Evolutionary conservation across 495 filamentous ascomycete species (phyloP).

Genomic region (Penicillium crystallinum): DNA sequence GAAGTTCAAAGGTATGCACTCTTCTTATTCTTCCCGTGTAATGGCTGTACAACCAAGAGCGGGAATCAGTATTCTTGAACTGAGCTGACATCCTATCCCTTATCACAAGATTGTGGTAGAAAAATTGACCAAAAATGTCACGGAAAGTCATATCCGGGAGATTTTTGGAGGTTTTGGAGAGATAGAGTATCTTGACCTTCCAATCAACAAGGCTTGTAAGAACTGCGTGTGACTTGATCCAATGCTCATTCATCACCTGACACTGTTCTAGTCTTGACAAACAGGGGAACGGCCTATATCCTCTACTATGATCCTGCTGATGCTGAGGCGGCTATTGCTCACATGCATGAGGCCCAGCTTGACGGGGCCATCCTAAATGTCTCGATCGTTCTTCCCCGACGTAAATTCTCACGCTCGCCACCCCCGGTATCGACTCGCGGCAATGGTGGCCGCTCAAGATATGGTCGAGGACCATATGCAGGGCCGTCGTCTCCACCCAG

Average conservation of each 20-base stretch:
- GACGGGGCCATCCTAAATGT: conserved; percentile 86
- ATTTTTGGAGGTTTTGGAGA: conserved; percentile 88
- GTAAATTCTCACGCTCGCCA: conserved; percentile 51
- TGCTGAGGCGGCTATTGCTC: conserved; percentile 83
- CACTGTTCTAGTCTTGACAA: conserved; percentile 64
- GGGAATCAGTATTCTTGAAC: neutral
- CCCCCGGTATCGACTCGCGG: conserved; percentile 32
- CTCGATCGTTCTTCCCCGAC: conserved; percentile 86
- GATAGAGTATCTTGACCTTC: conserved; percentile 82
- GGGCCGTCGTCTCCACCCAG: conserved; percentile 32
- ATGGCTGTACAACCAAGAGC: neutral
- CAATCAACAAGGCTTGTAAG: conserved; percentile 81
- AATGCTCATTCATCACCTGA: neutral
- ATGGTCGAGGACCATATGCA: conserved; percentile 29
- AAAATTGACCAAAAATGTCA: conserved; percentile 93
- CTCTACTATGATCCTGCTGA: conserved; percentile 70
- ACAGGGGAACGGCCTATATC: conserved; percentile 93
- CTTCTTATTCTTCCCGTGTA: neutral
- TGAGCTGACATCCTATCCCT: neutral
- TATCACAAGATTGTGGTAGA: conserved; percentile 81
- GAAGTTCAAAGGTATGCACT: conserved; percentile 54
- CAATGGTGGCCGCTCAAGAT: conserved; percentile 28
- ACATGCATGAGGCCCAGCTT: conserved; percentile 97
- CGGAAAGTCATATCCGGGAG: conserved; percentile 78
- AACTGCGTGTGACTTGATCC: neutral